phyloP scores from a whole-genome alignment of 164 flowering plant genomes.

The Buxus sempervirens region DNA sequence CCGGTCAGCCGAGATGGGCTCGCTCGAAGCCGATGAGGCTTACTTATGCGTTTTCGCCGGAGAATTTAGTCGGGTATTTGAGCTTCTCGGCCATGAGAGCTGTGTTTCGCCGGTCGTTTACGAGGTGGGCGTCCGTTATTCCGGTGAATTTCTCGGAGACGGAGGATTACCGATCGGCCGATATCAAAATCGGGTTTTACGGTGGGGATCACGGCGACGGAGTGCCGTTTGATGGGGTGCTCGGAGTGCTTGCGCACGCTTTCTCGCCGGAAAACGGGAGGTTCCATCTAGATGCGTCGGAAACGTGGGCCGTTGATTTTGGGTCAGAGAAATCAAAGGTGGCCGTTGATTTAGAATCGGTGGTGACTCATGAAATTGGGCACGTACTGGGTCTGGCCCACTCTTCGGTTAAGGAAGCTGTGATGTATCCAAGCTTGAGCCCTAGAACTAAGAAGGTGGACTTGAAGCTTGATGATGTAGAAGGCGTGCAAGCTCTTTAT shows the following conservation, averaged over 20 bases:
- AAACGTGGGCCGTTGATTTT: slow-evolving; percentile 69
- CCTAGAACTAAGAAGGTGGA: slow-evolving; percentile 60
- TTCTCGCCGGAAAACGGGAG: slow-evolving; percentile 65
- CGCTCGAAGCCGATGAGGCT: slow-evolving; percentile 39
- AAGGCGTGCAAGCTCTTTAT: slow-evolving; percentile 67
- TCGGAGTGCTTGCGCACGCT: slow-evolving; percentile 70
- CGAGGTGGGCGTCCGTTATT: slow-evolving; percentile 52
- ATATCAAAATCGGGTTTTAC: slow-evolving; percentile 64
- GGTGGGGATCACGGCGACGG: slow-evolving; percentile 77
- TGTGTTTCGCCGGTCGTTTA: slow-evolving; percentile 43
- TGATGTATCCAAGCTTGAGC: slow-evolving; percentile 74
- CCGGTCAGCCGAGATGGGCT: slow-evolving; percentile 60
- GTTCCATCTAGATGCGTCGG: slow-evolving; percentile 66
- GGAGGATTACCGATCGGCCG: slow-evolving; percentile 38
- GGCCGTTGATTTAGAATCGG: slow-evolving; percentile 77
- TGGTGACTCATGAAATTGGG: slow-evolving; percentile 81
- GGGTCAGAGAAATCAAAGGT: slow-evolving; percentile 34
- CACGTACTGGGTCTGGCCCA: slow-evolving; percentile 71
- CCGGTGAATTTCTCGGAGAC: slow-evolving; percentile 54
- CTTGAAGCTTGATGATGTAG: slow-evolving; percentile 53
- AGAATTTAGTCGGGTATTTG: slow-evolving; percentile 18
- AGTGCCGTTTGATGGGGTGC: slow-evolving; percentile 71
- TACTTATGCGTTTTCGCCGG: slow-evolving; percentile 50
- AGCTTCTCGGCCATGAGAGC: slow-evolving; percentile 24
- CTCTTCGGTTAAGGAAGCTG: slow-evolving; percentile 44